Percentiles rank a stretch among this genome's conserved stretches.
These are phyloP conservation scores for Nitzschia palea DNA, from an alignment of 108 stramenopile genomes.

Conservation along the genomic window DNA sequence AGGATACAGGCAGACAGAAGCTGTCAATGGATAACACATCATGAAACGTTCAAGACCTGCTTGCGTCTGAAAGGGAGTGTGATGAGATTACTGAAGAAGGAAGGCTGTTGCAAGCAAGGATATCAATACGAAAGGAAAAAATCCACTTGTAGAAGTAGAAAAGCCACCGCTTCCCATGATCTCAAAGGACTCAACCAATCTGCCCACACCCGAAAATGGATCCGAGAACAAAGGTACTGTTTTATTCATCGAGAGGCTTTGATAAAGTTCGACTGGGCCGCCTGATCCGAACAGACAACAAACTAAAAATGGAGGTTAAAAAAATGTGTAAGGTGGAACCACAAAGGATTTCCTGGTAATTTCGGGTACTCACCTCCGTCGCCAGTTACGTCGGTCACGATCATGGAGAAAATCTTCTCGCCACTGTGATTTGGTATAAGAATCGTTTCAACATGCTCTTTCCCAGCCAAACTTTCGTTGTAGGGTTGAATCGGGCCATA, in stretches of 20 bases:
- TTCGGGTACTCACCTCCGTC: conserved; percentile 21
- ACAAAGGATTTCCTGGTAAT: too few species aligned
- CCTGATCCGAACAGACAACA: conserved; percentile 26
- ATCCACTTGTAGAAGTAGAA: neutral
- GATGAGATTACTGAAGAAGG: too few species aligned
- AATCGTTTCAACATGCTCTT: conserved; percentile 7
- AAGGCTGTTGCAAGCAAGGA: too few species aligned
- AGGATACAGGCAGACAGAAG: too few species aligned
- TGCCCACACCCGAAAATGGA: conserved; percentile 5
- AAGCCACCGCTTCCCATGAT: neutral
- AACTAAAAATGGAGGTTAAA: neutral
- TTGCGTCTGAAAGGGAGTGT: too few species aligned
- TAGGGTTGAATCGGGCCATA: conserved; percentile 14
- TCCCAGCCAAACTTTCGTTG: neutral
- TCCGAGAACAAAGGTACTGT: conserved; percentile 11
- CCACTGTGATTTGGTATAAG: conserved; percentile 10
- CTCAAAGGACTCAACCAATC: conserved; percentile 5
- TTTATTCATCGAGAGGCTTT: neutral
- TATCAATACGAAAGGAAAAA: too few species aligned
- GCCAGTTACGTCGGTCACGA: conserved; percentile 20
- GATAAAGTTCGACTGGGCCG: conserved; percentile 20
- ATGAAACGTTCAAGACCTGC: too few species aligned
- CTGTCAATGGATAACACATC: too few species aligned
- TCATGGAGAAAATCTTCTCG: conserved; percentile 8
- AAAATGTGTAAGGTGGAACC: conserved; percentile 3